phyloP scores from a whole-genome alignment of 306 rosid genomes.

The Luffa aegyptiaca region DNA sequence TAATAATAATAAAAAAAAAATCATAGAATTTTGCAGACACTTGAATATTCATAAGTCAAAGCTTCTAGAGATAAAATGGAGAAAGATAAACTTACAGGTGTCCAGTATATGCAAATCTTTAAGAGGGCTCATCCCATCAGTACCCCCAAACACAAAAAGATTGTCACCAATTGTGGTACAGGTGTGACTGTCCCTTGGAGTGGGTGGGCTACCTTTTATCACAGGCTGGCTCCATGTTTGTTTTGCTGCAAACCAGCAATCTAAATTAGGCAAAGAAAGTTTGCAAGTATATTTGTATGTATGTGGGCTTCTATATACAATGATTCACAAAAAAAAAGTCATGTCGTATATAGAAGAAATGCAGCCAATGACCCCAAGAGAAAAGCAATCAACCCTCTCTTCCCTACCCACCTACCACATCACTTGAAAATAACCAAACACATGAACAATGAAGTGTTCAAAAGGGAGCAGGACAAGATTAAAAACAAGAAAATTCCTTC shows the following conservation, averaged over 20 bases:
- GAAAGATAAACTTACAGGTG: constrained; percentile 55
- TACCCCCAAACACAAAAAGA: constrained; percentile 90
- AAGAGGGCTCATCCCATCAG: constrained; percentile 88
- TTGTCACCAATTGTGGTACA: constrained; percentile 75
- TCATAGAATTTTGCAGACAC: background rate
- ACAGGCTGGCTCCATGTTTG: constrained; percentile 77
- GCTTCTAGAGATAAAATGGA: background rate
- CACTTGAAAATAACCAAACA: background rate
- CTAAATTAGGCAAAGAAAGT: background rate
- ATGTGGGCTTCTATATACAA: background rate
- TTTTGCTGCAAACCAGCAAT: constrained; percentile 58
- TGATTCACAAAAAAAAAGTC: background rate
- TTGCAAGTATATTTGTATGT: background rate
- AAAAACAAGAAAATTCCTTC: background rate
- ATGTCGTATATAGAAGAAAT: background rate
- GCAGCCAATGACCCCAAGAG: background rate
- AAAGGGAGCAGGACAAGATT: background rate
- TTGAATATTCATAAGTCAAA: background rate
- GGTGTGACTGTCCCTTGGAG: constrained; percentile 90
- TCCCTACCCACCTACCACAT: background rate
- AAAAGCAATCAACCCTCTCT: background rate
- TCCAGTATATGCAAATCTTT: constrained; percentile 76
- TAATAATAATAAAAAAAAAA: no score
- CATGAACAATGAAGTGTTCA: background rate
- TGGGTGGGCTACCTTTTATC: constrained; percentile 64